These are phyloP conservation scores for Aspergillus transmontanensis DNA, from an alignment of 2,329 filamentous ascomycete species.

Conservation along the genomic window DNA sequence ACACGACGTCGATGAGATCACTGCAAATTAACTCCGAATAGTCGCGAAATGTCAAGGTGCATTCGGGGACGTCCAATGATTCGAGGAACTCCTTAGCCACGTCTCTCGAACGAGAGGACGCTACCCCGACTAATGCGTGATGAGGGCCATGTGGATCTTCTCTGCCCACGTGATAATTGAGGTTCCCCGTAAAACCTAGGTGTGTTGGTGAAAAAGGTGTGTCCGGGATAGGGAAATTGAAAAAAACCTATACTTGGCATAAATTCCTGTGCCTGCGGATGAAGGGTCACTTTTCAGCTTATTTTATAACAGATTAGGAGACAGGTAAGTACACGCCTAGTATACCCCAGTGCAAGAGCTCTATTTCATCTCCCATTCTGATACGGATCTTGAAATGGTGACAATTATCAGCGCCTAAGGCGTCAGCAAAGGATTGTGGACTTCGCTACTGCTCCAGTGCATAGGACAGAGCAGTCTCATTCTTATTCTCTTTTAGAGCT, in stretches of 20 bases:
- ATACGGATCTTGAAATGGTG: not conserved
- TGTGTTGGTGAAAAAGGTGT: not conserved
- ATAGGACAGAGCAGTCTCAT: no score
- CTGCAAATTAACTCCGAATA: constrained; percentile 76
- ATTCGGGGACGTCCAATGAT: not conserved
- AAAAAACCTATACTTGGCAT: not conserved
- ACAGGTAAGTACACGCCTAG: not conserved
- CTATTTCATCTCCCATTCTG: not conserved
- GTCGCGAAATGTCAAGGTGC: constrained; percentile 66
- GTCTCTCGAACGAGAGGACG: not conserved
- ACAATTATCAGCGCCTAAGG: not conserved
- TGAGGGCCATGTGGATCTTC: not conserved
- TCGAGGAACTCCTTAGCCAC: not conserved
- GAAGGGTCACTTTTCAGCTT: no score
- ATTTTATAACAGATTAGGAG: no score
- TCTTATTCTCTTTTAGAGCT: no score
- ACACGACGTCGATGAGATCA: constrained; percentile 74
- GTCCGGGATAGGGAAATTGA: not conserved
- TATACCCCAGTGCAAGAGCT: not conserved
- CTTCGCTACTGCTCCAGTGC: no score
- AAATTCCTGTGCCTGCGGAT: not conserved
- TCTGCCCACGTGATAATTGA: not conserved
- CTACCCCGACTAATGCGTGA: not conserved
- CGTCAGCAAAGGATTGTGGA: not conserved
- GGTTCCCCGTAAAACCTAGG: not conserved